Conservation (phyloP, 2,329 filamentous ascomycete species). For the Calonectria pseudoturangicola region DNA sequence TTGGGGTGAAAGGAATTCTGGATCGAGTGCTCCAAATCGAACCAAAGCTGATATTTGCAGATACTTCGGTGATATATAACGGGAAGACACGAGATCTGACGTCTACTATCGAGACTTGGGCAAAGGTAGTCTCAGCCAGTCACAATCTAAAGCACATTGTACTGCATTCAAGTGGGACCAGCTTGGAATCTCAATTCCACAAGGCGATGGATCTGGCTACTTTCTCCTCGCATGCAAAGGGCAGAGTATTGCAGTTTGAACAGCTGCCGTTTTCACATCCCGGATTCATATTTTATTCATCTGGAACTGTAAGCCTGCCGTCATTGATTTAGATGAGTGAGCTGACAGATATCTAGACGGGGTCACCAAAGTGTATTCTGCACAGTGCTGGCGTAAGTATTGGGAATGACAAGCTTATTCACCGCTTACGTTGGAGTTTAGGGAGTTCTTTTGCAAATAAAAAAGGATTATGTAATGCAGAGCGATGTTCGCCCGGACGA, state of each 20-base stretch:
- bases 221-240: background rate
- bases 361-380: constrained; percentile 30
- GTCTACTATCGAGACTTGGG: background rate
- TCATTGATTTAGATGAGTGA: too few species aligned
- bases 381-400: constrained; percentile 25
- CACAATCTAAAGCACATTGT: constrained; percentile 2
- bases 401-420: too few species aligned
- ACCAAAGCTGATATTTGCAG: constrained; percentile 28
- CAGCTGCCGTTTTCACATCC: constrained; percentile 30
- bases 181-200: background rate
- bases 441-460: constrained; percentile 31
- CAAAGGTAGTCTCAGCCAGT: background rate
- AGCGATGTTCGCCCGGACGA: constrained; percentile 17
- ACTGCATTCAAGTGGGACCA: background rate
- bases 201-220: constrained; percentile 10
- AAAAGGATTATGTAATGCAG: constrained; percentile 33
- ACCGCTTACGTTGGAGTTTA: background rate
- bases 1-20: constrained; percentile 24
- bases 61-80: constrained; percentile 17
- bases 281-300: constrained; percentile 33
- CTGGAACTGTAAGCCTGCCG: constrained; percentile 6
- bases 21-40: constrained; percentile 27
- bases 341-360: constrained; percentile 6
- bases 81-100: constrained; percentile 23
- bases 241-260: background rate